Conservation (phyloP, 495 filamentous ascomycete species). For the Copromyces sp. region DNA sequence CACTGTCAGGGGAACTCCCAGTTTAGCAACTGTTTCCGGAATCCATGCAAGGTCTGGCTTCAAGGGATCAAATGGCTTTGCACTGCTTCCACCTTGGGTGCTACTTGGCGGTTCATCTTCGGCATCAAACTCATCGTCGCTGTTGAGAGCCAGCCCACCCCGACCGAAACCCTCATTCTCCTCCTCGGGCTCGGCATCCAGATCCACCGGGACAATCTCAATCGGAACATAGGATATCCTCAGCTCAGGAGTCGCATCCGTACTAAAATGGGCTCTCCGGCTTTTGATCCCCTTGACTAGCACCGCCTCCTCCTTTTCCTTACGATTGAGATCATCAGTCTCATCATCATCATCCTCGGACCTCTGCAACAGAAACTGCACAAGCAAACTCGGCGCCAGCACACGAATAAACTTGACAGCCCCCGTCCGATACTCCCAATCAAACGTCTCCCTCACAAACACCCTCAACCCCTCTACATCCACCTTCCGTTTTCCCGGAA, state of each 20-base stretch:
- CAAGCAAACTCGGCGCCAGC: constrained; percentile 67
- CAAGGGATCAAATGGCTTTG: constrained; percentile 53
- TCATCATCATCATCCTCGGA: constrained; percentile 8
- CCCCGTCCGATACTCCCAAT: constrained; percentile 69
- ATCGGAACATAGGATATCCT: constrained; percentile 67
- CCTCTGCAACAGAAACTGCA: constrained; percentile 48
- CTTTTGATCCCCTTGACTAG: constrained; percentile 54
- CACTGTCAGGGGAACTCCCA: constrained; percentile 62
- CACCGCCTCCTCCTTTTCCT: constrained; percentile 33
- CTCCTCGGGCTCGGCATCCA: constrained; percentile 57
- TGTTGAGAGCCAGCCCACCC: constrained; percentile 40
- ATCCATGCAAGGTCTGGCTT: constrained; percentile 68
- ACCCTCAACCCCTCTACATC: constrained; percentile 57
- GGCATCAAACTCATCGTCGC: constrained; percentile 46
- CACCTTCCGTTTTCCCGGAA: constrained; percentile 54
- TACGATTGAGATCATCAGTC: constrained; percentile 32
- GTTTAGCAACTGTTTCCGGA: constrained; percentile 55
- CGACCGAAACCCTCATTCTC: constrained; percentile 34
- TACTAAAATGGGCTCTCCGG: constrained; percentile 56
- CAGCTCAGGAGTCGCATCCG: constrained; percentile 65
- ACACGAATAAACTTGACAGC: constrained; percentile 77
- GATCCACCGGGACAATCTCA: constrained; percentile 66
- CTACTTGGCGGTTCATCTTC: constrained; percentile 23
- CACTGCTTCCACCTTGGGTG: constrained; percentile 21
- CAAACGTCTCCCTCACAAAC: constrained; percentile 71